These are phyloP conservation scores for Aureobasidium sp. DNA, from an alignment of 2,329 filamentous ascomycete species.

Conservation along the genomic window DNA sequence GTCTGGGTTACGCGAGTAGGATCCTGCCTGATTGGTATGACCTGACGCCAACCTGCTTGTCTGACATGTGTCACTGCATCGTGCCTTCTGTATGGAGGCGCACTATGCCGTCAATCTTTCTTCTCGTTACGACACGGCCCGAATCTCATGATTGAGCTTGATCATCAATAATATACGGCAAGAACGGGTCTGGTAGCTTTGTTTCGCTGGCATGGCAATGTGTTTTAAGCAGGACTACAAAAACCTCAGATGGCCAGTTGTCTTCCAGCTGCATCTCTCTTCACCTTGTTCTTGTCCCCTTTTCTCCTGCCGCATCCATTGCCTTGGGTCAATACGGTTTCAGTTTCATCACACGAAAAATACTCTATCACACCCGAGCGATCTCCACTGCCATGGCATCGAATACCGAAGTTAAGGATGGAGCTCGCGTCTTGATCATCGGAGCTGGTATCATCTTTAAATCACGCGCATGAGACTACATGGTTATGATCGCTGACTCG, in stretches of 20 bases:
- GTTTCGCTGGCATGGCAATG: background rate
- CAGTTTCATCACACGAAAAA: background rate
- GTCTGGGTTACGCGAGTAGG: background rate
- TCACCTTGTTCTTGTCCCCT: background rate
- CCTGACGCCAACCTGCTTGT: background rate
- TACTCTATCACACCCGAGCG: background rate
- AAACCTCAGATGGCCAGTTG: background rate
- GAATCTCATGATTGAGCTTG: background rate
- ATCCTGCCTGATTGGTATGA: background rate
- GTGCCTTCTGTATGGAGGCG: background rate
- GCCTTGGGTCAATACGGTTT: background rate
- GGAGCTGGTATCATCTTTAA: conserved; percentile 18
- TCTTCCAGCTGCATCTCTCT: background rate
- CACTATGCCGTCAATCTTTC: background rate
- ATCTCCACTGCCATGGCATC: background rate
- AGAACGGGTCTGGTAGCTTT: background rate
- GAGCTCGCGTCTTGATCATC: conserved; percentile 23
- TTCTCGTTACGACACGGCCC: background rate
- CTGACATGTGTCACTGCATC: conserved; percentile 1
- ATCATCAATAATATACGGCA: background rate
- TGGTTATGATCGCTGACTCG: background rate
- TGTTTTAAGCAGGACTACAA: background rate
- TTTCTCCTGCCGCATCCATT: background rate
- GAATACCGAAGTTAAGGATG: background rate
- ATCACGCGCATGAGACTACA: background rate